A percentile compares a stretch with the other conserved stretches of the same genome.
phyloP scores from a whole-genome alignment of 2,329 filamentous ascomycete genomes.

The Xylariaceae sp. region DNA sequence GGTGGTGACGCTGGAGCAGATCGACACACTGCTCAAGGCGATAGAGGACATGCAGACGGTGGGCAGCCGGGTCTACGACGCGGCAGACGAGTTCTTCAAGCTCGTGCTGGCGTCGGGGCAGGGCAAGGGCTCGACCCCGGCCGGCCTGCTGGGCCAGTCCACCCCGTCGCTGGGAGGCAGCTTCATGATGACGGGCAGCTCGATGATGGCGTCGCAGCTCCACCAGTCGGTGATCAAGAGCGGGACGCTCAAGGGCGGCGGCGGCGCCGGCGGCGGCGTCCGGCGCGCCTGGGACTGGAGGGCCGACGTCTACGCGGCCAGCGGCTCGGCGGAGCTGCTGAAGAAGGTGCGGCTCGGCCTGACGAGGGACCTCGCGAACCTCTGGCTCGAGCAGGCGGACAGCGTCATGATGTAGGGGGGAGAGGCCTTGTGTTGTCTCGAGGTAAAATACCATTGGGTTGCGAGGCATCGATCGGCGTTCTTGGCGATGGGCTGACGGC shows the following conservation, averaged over 20 bases:
- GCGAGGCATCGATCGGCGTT: too few species aligned
- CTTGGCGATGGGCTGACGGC: too few species aligned
- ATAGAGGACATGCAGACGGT: conserved; percentile 66
- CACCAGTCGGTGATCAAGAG: conserved; percentile 45
- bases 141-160: conserved; percentile 55
- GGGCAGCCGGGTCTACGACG: conserved; percentile 59
- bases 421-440: too few species aligned
- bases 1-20: conserved; percentile 61
- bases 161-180: conserved; percentile 41
- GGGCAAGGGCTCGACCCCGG: conserved; percentile 56
- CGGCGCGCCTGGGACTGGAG: conserved; percentile 67
- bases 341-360: conserved; percentile 63
- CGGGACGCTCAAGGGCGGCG: conserved; percentile 28
- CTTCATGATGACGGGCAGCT: conserved; percentile 66
- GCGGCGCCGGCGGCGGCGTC: too few species aligned
- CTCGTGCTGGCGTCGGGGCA: conserved; percentile 66
- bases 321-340: conserved; percentile 63
- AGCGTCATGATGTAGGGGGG: conserved; percentile 35
- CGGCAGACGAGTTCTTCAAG: conserved; percentile 71
- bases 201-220: conserved; percentile 58
- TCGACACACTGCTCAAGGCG: conserved; percentile 57
- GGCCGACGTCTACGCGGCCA: conserved; percentile 45
- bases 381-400: conserved; percentile 63
- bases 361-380: conserved; percentile 63
- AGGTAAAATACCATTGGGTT: too few species aligned